A percentile compares a stretch with the other conserved stretches of the same genome.
Conservation (phyloP, 768 basidiomycete species). For the Suillus cothurnatus region DNA sequence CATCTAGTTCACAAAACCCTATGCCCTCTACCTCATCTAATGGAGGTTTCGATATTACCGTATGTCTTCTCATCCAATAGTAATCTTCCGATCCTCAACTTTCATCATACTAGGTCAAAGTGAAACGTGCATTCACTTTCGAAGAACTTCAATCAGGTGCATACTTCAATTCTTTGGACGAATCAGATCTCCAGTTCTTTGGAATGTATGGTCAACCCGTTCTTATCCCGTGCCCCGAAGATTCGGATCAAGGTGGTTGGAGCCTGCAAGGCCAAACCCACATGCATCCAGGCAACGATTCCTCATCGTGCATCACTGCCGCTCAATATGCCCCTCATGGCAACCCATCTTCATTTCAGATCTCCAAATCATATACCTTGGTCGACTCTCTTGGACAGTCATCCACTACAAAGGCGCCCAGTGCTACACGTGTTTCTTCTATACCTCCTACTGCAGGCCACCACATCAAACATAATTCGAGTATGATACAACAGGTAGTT, state of each 20-base stretch:
- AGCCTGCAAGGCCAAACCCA: constrained; percentile 11
- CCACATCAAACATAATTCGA: constrained; percentile 13
- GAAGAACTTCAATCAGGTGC: constrained; percentile 37
- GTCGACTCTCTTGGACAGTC: constrained; percentile 29
- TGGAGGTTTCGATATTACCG: constrained; percentile 28
- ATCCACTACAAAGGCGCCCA: background rate
- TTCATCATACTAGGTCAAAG: constrained; percentile 29
- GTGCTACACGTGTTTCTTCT: constrained; percentile 1
- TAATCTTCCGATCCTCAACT: constrained; percentile 2
- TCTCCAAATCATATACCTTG: constrained; percentile 32
- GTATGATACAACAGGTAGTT: constrained; percentile 18
- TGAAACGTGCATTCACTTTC: constrained; percentile 34
- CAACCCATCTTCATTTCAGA: constrained; percentile 10
- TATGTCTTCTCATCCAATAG: constrained; percentile 1
- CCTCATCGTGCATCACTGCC: constrained; percentile 1
- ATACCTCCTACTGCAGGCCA: background rate
- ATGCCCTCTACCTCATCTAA: background rate
- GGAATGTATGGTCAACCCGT: constrained; percentile 35
- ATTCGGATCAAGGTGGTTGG: constrained; percentile 22
- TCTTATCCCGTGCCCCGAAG: constrained; percentile 29
- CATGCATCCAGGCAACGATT: constrained; percentile 7
- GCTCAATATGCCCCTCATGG: constrained; percentile 9
- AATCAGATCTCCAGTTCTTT: constrained; percentile 35
- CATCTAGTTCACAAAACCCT: background rate
- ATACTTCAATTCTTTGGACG: constrained; percentile 32